Base-by-base conservation (phyloP, 495 filamentous ascomycete genomes). In the Parachaetomium inaequale region DNA sequence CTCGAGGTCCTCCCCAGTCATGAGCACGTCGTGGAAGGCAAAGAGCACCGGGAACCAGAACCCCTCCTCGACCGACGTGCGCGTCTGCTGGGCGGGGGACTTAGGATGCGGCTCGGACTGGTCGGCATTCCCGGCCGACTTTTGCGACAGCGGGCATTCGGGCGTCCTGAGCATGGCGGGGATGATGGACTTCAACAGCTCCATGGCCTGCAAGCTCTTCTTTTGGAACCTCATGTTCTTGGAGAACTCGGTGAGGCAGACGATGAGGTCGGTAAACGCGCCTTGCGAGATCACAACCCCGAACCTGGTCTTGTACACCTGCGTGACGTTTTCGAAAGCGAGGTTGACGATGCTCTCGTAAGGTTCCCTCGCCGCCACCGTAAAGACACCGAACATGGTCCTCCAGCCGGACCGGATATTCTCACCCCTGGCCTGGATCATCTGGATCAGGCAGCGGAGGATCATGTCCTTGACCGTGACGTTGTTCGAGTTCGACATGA, bases 371-470 rank as follows among this genome's bases (percentile, higher is more conserved):
- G 94, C 94, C 21, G 94, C 95, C 28, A 96, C 90, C 4, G 93
- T 96, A 72, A 99, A 98, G 40, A 96, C 95, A 11, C 92, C 94
- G 78, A 99, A 98, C 92, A 99, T 98, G 14, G 94, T 98, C 74
- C 94, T 87, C 94, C 94, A 99, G 31, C 94, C 94, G 19, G 92
- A 96, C 12, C 93, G 88, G 66, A 99, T 98, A 65, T 97, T 98
- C 67, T 96, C 86, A 10, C 94, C 94, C 63, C 90, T 83, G 26
- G 94, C 93, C 75, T 98, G 95, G 45, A 99, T 92, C 94, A 99
- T 99, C 74, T 99, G 94, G 58, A 95, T 94, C 57, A 99, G 79
- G 71, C 95, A 99, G n/a, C 92, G 84, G 14, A 99, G 81, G 34
- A 95, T 91, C 92, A 98, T 96, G 68, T 99, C 94, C 73, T 99